Evolutionary conservation across 2,329 filamentous ascomycete species (phyloP), one percentile per base, ranked within the genome.

Genomic region (Botrytis medusae): DNA sequence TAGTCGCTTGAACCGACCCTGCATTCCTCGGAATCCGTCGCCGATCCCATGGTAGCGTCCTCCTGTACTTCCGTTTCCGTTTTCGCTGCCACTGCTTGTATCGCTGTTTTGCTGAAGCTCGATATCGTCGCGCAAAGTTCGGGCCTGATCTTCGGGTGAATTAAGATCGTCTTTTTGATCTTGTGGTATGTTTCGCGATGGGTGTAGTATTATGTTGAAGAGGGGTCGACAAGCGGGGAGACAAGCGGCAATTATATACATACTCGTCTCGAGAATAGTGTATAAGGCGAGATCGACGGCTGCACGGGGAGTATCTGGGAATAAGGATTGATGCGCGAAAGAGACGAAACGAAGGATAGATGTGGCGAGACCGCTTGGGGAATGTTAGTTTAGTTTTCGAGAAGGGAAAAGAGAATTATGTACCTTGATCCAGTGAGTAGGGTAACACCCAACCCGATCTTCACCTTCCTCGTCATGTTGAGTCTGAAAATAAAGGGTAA

Each of bases 401-500:
- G 32, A 14, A 37, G 29, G 29, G 29, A 8, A 62, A 29, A 40
- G 4, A 25, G 6, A 61, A 37, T 12, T 32, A 29, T 25, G 9
- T 68, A 72, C 70, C 70, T 72, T n/a, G 70, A 72, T 44, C 70
- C 70, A 4, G 70, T 72, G 16, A 72, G 70, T 20, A 72, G 22
- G 25, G 70, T 72, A 7, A 72, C n/a, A 6, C 48, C 46, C 61
- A 72, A 60, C 2, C 70, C 70, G 42, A 72, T 29, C 48, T 72
- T 72, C 62, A 72, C 34, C 37, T 72, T 64, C 16, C 74, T n/a
- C 14, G 73, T 79, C 4, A 77, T 78, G 44, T 81, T 78, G 57
- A 82, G 74, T 44, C 73, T 76, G 78, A 78, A 82, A 18, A 83
- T 79, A 70, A 81, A 77, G 9, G 74, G 75, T 37, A 82, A 72